Evolutionary conservation across 441 rosid genomes (phyloP).

Genomic region (Hura crepitans): DNA sequence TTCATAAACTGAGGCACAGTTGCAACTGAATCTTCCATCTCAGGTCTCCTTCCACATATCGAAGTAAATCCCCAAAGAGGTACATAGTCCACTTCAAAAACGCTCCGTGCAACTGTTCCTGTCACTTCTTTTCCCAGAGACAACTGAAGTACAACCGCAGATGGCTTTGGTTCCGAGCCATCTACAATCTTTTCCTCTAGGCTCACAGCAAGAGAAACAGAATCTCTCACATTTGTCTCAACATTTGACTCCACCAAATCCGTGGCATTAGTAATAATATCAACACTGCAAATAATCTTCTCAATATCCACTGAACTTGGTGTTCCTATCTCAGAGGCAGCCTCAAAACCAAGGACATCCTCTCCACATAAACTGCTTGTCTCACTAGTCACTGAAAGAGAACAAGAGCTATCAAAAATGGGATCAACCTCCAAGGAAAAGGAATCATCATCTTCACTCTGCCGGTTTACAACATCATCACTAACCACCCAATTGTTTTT

Average conservation of each 20-base stretch:
- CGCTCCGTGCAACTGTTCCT: conserved; percentile 47
- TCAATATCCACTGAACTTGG: conserved; percentile 34
- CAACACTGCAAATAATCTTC: conserved; percentile 34
- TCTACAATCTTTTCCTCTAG: conserved; percentile 39
- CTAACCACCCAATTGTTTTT: conserved; percentile 34
- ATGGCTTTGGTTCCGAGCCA: conserved; percentile 34
- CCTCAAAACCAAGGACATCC: conserved; percentile 45
- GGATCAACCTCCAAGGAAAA: conserved; percentile 59
- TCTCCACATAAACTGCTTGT: conserved; percentile 41
- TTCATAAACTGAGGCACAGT: conserved; percentile 53
- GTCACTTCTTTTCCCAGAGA: conserved; percentile 36
- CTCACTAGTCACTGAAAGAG: conserved; percentile 47
- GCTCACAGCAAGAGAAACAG: conserved; percentile 34
- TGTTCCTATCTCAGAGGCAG: conserved; percentile 38
- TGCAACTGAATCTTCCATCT: conserved; percentile 89
- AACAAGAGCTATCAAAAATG: conserved; percentile 49
- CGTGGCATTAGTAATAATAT: conserved; percentile 36
- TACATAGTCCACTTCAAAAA: conserved; percentile 69
- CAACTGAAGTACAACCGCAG: conserved; percentile 40
- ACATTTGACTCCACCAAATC: conserved; percentile 37
- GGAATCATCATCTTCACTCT: conserved; percentile 55
- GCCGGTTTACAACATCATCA: conserved; percentile 35
- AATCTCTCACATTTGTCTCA: conserved; percentile 31
- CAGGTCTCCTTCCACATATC: conserved; percentile 78
- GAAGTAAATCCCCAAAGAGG: conserved; percentile 84